A percentile compares a stretch with the other conserved stretches of the same genome.
Conservation (phyloP, 164 flowering plant species). For the Kingdonia uniflora region DNA sequence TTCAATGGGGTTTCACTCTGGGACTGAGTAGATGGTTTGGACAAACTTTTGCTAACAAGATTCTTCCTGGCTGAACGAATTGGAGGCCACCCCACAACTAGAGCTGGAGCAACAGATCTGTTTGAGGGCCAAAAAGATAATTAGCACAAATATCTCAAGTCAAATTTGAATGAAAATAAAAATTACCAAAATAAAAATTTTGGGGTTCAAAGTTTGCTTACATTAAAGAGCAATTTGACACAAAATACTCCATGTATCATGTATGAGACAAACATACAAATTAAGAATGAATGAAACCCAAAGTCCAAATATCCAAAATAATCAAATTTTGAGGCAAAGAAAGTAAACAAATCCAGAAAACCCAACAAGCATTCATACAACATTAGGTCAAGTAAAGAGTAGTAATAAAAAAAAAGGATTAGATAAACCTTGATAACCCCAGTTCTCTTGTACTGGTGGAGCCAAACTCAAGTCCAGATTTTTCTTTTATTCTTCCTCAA, state of each 20-base stretch:
- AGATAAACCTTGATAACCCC: too few relatives aligned
- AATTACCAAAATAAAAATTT: too few relatives aligned
- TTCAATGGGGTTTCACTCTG: conserved; percentile 24
- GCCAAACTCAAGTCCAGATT: conserved; percentile 79
- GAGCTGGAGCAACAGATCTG: conserved; percentile 48
- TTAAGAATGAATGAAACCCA: neutral
- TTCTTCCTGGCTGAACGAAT: conserved; percentile 83
- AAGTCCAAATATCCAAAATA: neutral
- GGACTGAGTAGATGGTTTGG: conserved; percentile 39
- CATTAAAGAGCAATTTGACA: too few relatives aligned
- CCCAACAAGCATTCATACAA: neutral
- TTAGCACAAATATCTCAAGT: neutral
- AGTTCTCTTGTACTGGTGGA: conserved; percentile 54
- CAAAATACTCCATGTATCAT: too few relatives aligned
- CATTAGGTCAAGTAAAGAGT: neutral
- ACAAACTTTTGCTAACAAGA: conserved; percentile 43
- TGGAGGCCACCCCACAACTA: conserved; percentile 99
- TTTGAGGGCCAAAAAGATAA: neutral
- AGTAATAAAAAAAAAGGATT: neutral
- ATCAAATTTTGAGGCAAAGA: neutral
- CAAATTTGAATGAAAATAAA: too few relatives aligned
- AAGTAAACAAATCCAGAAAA: neutral
- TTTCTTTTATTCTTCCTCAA: conserved; percentile 39
- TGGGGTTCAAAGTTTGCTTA: too few relatives aligned
- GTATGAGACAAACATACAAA: neutral